Conservation (phyloP, 176 grass and related monocot genomes). For the Oryza australiensis region DNA sequence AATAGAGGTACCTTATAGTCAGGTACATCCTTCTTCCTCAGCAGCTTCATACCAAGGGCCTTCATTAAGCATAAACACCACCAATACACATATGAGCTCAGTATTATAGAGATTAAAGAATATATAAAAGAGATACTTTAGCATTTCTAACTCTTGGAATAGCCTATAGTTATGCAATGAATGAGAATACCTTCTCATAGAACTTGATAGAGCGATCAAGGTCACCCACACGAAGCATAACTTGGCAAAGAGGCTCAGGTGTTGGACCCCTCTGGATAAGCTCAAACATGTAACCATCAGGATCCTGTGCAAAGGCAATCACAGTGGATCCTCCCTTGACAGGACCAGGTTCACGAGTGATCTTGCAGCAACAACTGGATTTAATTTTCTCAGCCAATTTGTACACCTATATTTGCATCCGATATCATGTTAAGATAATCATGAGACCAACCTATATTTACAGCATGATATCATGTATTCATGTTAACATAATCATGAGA, state of each 20-base stretch:
- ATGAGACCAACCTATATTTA: not conserved
- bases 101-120: not conserved
- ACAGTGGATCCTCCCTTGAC: conserved; percentile 95
- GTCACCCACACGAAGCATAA: conserved; percentile 98
- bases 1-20: conserved; percentile 69
- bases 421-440: not conserved
- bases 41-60: conserved; percentile 91
- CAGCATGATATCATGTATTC: not conserved
- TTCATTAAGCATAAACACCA: conserved; percentile 36
- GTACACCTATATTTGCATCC: conserved; percentile 61
- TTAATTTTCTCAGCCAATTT: conserved; percentile 77
- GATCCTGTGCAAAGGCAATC: conserved; percentile 88
- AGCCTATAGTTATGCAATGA: not conserved
- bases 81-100: not conserved
- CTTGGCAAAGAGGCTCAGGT: conserved; percentile 91
- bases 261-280: conserved; percentile 89
- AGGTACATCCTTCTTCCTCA: conserved; percentile 87
- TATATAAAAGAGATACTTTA: conserved; percentile 6
- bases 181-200: conserved; percentile 81
- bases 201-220: conserved; percentile 89
- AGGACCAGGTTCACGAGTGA: conserved; percentile 93
- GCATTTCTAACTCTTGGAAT: conserved; percentile 5
- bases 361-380: conserved; percentile 60
- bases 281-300: conserved; percentile 90
- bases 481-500: not conserved